Evolutionary conservation across 2,329 filamentous ascomycete genomes (phyloP).

Genomic region (Verticillium albo-atrum): DNA sequence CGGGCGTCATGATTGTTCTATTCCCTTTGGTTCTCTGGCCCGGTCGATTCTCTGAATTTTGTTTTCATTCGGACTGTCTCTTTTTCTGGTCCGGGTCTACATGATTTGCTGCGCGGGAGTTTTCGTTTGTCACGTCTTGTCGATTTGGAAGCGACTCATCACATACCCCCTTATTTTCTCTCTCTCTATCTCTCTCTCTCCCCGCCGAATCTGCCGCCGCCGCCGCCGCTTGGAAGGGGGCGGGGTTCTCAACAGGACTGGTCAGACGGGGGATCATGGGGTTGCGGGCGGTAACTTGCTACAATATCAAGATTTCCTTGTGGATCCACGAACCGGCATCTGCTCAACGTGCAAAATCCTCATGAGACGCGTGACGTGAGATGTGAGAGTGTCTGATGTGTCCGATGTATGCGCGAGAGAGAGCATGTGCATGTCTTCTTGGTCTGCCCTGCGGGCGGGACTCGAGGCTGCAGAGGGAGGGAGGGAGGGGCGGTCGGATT

Average conservation of each 20-base stretch:
- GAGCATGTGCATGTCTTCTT: no score
- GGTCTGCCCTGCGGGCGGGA: no score
- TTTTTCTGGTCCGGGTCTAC: background rate
- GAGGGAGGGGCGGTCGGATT: background rate
- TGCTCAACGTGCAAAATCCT: no score
- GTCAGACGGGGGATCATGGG: background rate
- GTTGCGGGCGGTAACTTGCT: no score
- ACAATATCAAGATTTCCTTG: no score
- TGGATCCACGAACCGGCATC: no score
- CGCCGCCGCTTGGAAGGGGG: background rate
- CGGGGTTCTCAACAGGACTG: background rate
- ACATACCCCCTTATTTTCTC: background rate
- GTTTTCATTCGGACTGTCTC: background rate
- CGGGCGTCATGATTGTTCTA: background rate
- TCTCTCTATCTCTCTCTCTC: background rate
- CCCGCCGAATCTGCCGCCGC: background rate
- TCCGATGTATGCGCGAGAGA: no score
- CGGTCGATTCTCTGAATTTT: background rate
- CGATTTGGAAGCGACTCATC: background rate
- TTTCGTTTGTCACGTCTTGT: background rate
- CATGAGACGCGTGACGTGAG: no score
- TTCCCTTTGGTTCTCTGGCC: background rate
- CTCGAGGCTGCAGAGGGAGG: background rate
- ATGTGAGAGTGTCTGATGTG: no score
- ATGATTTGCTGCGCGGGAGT: background rate